Evolutionary conservation across 768 basidiomycete species (phyloP).

Genomic region (Boletus tomentosulus): DNA sequence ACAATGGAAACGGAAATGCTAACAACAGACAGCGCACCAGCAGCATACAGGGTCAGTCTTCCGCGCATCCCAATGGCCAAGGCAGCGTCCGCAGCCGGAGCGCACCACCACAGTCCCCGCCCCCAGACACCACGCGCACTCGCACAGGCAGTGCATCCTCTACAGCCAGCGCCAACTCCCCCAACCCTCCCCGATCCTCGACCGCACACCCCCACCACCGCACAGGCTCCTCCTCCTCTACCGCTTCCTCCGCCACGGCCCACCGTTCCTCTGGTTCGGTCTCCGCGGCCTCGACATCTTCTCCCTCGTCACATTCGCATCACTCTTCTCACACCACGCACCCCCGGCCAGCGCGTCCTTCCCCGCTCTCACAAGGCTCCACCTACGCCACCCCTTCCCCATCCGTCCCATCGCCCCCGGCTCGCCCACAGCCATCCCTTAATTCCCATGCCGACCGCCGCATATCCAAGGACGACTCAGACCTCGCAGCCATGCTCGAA

Average conservation of each 20-base stretch:
- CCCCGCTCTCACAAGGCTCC: constrained; percentile 32
- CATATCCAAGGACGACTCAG: constrained; percentile 75
- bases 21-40: constrained; percentile 58
- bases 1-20: constrained; percentile 17
- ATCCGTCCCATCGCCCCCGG: constrained; percentile 8
- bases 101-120: constrained; percentile 20
- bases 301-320: constrained; percentile 28
- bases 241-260: constrained; percentile 14
- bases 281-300: constrained; percentile 26
- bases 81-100: constrained; percentile 35
- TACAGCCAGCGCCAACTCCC: constrained; percentile 8
- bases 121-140: constrained; percentile 23
- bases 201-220: constrained; percentile 30
- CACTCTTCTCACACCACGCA: constrained; percentile 23
- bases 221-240: constrained; percentile 29
- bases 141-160: constrained; percentile 32
- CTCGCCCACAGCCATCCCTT: constrained; percentile 27
- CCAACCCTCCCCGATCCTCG: constrained; percentile 13
- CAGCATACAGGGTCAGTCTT: constrained; percentile 69
- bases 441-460: constrained; percentile 65
- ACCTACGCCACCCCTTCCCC: constrained; percentile 18
- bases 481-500: constrained; percentile 53
- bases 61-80: constrained; percentile 37
- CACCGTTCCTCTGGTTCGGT: constrained; percentile 27
- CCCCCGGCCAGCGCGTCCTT: constrained; percentile 30